Evolutionary conservation across 2,329 filamentous ascomycete species (phyloP).

Genomic region (Aspergillus flavus): DNA sequence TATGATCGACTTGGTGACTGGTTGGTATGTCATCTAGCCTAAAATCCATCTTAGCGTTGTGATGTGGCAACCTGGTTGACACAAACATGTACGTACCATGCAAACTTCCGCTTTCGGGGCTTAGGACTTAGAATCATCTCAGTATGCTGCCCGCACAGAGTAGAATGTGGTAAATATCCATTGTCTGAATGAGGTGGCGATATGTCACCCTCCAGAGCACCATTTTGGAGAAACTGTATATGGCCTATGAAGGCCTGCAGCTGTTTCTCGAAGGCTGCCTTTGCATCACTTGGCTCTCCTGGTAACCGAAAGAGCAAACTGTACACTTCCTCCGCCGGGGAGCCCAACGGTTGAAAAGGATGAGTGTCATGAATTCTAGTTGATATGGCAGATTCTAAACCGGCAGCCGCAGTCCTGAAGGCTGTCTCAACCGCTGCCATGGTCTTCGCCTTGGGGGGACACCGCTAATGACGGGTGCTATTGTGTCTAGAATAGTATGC

Average conservation of each 20-base stretch:
- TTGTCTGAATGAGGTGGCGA: neutral
- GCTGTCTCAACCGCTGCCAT: slow-evolving; percentile 1
- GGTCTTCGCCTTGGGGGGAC: neutral
- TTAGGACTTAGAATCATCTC: neutral
- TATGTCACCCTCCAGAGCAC: neutral
- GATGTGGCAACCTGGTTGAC: neutral
- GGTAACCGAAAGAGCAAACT: neutral
- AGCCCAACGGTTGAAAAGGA: neutral
- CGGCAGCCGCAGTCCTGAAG: neutral
- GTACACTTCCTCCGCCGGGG: neutral
- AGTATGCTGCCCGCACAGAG: neutral
- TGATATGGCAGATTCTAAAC: neutral
- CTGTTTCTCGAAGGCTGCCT: neutral
- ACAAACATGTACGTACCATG: neutral
- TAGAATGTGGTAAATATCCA: neutral
- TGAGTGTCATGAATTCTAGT: too few relatives aligned
- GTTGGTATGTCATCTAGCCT: neutral
- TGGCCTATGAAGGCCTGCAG: neutral
- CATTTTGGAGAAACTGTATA: neutral
- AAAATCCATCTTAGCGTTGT: neutral
- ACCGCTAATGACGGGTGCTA: neutral
- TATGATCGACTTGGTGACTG: neutral
- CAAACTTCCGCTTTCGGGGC: neutral
- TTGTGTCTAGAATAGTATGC: neutral
- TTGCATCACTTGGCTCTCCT: slow-evolving; percentile 1